Evolutionary conservation across 805 yeast genomes (phyloP).

Genomic region (Yarrowia sp.): DNA sequence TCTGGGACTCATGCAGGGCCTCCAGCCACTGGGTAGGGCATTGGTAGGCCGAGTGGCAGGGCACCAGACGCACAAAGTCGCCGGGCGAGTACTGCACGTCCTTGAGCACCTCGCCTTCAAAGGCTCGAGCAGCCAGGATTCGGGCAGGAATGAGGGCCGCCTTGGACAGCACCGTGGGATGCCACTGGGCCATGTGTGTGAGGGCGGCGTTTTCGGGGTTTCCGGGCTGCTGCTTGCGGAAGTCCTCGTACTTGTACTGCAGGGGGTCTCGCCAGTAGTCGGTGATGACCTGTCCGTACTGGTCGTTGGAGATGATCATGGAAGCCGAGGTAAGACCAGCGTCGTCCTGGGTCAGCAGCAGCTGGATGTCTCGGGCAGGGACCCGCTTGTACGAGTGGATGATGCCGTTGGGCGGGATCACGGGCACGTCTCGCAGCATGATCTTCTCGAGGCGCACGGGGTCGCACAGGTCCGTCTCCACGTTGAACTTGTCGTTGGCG

Average conservation of each 20-base stretch:
- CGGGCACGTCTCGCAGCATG: conserved; percentile 66
- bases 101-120: conserved; percentile 30
- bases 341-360: conserved; percentile 69
- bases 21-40: conserved; percentile 32
- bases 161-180: conserved; percentile 71
- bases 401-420: conserved; percentile 46
- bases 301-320: conserved; percentile 66
- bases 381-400: conserved; percentile 59
- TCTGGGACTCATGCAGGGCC: conserved; percentile 58
- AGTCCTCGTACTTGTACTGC: conserved; percentile 60
- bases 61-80: conserved; percentile 52
- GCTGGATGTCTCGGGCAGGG: conserved; percentile 52
- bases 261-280: conserved; percentile 79
- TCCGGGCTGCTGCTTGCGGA: conserved; percentile 41
- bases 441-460: conserved; percentile 61
- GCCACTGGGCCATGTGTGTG: conserved; percentile 93
- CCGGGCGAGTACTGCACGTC: conserved; percentile 37
- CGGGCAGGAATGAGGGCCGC: conserved; percentile 70
- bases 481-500: conserved; percentile 63
- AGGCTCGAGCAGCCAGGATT: conserved; percentile 44
- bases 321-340: conserved; percentile 64
- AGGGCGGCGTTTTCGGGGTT: conserved; percentile 54
- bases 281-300: conserved; percentile 62
- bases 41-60: conserved; percentile 41
- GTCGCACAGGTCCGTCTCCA: conserved; percentile 57